Conservation (phyloP, 768 basidiomycete species). For the Pulveroboletus sp. region DNA sequence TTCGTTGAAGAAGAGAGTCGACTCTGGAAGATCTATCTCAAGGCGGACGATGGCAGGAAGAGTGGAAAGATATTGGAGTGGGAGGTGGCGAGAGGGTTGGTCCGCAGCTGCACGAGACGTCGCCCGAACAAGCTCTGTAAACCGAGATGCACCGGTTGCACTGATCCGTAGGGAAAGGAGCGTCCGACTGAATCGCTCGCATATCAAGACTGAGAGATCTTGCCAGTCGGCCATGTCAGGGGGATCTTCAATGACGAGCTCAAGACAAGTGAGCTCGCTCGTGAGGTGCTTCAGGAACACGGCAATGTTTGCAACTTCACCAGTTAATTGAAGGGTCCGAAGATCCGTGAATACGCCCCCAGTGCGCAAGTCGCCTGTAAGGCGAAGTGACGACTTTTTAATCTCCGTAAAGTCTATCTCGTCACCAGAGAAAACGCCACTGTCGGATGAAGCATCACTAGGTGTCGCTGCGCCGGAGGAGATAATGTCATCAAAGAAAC, state of each 20-base stretch:
- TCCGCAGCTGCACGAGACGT: constrained; percentile 58
- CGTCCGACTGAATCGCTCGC: constrained; percentile 57
- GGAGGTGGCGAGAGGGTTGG: constrained; percentile 55
- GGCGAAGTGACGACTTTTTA: constrained; percentile 63
- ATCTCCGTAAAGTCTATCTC: constrained; percentile 76
- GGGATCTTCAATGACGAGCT: constrained; percentile 78
- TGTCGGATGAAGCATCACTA: constrained; percentile 68
- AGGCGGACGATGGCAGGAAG: constrained; percentile 59
- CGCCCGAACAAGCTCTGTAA: constrained; percentile 77
- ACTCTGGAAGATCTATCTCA: constrained; percentile 79
- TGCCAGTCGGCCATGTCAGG: constrained; percentile 75
- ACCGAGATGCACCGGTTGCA: constrained; percentile 71
- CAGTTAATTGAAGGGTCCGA: constrained; percentile 62
- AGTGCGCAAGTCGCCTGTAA: constrained; percentile 59
- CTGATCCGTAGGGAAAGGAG: constrained; percentile 60
- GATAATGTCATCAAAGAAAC: constrained; percentile 72
- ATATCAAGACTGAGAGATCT: constrained; percentile 61
- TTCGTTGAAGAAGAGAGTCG: constrained; percentile 57
- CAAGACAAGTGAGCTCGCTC: constrained; percentile 62
- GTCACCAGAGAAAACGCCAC: constrained; percentile 75
- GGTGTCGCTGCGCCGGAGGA: constrained; percentile 72
- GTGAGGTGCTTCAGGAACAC: constrained; percentile 71
- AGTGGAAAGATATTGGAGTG: constrained; percentile 54
- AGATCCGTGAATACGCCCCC: constrained; percentile 58
- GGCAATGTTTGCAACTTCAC: constrained; percentile 65